These are phyloP conservation scores for Trametes cubensis DNA, from an alignment of 768 basidiomycete genomes.

Conservation along the genomic window DNA sequence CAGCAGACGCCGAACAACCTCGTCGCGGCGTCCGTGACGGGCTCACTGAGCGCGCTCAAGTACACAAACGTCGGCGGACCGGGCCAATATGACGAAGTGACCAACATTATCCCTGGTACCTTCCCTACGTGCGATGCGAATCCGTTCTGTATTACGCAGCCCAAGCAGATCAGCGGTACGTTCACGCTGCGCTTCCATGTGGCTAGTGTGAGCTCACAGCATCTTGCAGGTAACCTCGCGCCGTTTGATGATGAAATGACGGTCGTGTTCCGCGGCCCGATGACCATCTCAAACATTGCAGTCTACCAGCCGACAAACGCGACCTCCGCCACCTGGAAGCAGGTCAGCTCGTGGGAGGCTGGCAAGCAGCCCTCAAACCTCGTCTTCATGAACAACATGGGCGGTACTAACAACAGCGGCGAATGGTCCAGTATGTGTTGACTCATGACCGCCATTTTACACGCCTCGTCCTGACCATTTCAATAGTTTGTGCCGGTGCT, in stretches of 20 bases:
- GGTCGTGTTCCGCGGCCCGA: slow-evolving; percentile 32
- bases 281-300: slow-evolving; percentile 33
- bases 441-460: background rate
- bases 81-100: slow-evolving; percentile 33
- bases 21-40: slow-evolving; percentile 21
- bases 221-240: slow-evolving; percentile 29
- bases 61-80: slow-evolving; percentile 33
- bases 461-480: background rate
- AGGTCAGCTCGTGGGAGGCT: slow-evolving; percentile 30
- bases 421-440: slow-evolving; percentile 32
- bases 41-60: slow-evolving; percentile 32
- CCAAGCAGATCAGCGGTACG: slow-evolving; percentile 26
- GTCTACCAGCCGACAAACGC: slow-evolving; percentile 34
- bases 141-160: slow-evolving; percentile 28
- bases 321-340: slow-evolving; percentile 30
- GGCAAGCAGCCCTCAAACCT: slow-evolving; percentile 27
- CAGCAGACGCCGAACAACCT: slow-evolving; percentile 28
- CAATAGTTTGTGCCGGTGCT: slow-evolving; percentile 31
- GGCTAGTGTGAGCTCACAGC: background rate
- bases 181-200: background rate
- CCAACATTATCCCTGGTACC: slow-evolving; percentile 32
- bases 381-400: slow-evolving; percentile 38
- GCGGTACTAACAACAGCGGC: slow-evolving; percentile 29
- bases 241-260: slow-evolving; percentile 36
- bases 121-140: slow-evolving; percentile 31